phyloP scores from a whole-genome alignment of 2,329 filamentous ascomycete species.

The Truncatella angustata region DNA sequence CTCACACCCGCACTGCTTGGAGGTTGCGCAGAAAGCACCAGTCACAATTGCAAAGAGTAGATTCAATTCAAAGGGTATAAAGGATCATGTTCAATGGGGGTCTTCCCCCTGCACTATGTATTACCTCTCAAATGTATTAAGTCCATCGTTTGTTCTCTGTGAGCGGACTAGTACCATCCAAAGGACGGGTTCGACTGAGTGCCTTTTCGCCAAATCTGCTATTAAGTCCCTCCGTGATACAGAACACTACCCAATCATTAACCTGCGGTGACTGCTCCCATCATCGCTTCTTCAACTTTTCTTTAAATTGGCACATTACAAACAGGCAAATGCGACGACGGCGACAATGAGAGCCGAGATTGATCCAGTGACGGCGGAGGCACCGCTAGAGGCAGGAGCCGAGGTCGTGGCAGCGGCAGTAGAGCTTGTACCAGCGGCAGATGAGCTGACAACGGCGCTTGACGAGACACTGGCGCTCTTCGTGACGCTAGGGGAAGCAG shows the following conservation, averaged over 20 bases:
- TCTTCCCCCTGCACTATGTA: constrained; percentile 8
- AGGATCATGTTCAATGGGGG: constrained; percentile 4
- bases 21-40: too few relatives aligned
- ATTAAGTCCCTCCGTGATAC: not conserved
- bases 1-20: too few relatives aligned
- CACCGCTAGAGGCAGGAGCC: constrained; percentile 27
- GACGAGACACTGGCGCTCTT: not conserved
- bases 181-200: not conserved
- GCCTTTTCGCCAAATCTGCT: not conserved
- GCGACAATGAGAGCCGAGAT: constrained; percentile 32
- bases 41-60: too few relatives aligned
- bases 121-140: constrained; percentile 5
- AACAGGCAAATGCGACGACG: constrained; percentile 29
- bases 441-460: not conserved
- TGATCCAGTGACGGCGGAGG: constrained; percentile 29
- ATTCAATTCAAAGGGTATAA: not conserved
- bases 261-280: not conserved
- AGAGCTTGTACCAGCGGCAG: constrained; percentile 8
- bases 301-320: constrained; percentile 28
- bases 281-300: constrained; percentile 9
- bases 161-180: not conserved
- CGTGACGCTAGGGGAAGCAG: not conserved
- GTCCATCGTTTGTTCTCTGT: not conserved
- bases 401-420: constrained; percentile 22
- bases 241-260: constrained; percentile 7